Percentiles rank a stretch among this genome's conserved stretches.
These are phyloP conservation scores for Tricholoma hemisulphureum DNA, from an alignment of 768 basidiomycete species.

Conservation along the genomic window DNA sequence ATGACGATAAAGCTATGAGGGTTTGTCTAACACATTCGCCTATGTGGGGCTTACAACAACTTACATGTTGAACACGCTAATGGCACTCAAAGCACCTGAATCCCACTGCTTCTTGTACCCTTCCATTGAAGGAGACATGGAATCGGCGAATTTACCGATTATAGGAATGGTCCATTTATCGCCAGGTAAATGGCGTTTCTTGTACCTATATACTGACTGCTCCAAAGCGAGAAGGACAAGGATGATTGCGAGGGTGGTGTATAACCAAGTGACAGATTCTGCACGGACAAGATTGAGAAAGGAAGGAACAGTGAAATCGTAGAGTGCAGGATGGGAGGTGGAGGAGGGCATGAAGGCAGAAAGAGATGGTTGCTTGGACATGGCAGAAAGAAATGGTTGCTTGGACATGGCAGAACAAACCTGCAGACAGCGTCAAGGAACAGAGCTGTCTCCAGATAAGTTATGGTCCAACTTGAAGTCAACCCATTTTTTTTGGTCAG, in stretches of 20 bases:
- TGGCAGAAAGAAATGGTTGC: conserved; percentile 30
- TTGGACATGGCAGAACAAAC: conserved; percentile 34
- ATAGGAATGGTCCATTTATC: conserved; percentile 93
- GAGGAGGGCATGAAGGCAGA: conserved; percentile 45
- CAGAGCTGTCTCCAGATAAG: too few relatives aligned
- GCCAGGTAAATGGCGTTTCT: conserved; percentile 88
- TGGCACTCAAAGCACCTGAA: conserved; percentile 79
- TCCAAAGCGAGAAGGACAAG: conserved; percentile 79
- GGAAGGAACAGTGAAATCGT: conserved; percentile 48
- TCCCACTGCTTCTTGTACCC: conserved; percentile 92
- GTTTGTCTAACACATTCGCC: conserved; percentile 2
- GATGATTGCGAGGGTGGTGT: conserved; percentile 68
- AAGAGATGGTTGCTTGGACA: conserved; percentile 40
- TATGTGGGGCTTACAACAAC: conserved; percentile 22
- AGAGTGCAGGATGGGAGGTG: conserved; percentile 37
- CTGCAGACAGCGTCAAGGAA: too few relatives aligned
- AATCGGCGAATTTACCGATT: conserved; percentile 95
- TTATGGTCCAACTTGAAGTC: too few relatives aligned
- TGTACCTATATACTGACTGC: conserved; percentile 83
- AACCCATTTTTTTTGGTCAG: conserved; percentile 34
- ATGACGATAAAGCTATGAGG: conserved; percentile 90
- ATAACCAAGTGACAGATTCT: conserved; percentile 52
- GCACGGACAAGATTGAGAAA: conserved; percentile 38
- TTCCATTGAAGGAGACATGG: conserved; percentile 87
- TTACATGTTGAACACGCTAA: conserved; percentile 98